Conservation (phyloP, 495 filamentous ascomycete genomes). For the Jackrogersella multiformis region DNA sequence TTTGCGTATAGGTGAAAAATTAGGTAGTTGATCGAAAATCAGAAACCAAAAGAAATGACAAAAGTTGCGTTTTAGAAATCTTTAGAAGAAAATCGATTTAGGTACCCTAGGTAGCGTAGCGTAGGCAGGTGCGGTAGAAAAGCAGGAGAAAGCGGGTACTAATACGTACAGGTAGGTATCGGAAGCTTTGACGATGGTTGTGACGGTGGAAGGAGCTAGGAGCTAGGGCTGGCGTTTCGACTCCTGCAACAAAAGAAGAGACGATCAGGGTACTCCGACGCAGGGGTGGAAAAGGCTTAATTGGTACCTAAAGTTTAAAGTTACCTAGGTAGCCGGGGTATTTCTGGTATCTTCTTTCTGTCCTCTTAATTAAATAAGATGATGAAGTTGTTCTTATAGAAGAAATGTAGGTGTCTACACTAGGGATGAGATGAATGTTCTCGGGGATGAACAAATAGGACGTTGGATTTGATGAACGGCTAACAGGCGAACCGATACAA, state of each 20-base stretch:
- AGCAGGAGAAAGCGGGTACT: constrained; percentile 26
- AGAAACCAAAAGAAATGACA: background rate
- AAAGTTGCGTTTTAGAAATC: constrained; percentile 11
- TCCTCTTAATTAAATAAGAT: constrained; percentile 6
- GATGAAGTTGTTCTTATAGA: background rate
- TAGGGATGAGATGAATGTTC: background rate
- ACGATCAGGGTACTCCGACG: constrained; percentile 27
- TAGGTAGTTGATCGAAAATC: background rate
- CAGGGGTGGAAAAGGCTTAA: constrained; percentile 15
- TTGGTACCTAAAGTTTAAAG: background rate
- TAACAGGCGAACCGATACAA: constrained; percentile 9
- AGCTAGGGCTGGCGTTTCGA: constrained; percentile 36
- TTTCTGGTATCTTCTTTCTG: background rate
- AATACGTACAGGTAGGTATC: background rate
- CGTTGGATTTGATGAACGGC: constrained; percentile 3
- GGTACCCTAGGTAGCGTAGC: too few relatives aligned
- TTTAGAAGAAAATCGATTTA: background rate
- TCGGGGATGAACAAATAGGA: constrained; percentile 2
- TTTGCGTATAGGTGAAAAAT: background rate
- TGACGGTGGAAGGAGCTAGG: constrained; percentile 23
- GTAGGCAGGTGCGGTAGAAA: too few relatives aligned
- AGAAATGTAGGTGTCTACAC: background rate
- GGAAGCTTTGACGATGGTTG: constrained; percentile 34
- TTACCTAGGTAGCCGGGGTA: background rate
- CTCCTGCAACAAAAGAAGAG: constrained; percentile 31